Evolutionary conservation across 1,139 yeast species (phyloP), one percentile per base, ranked within the genome.

Genomic region (Pichia sp.): DNA sequence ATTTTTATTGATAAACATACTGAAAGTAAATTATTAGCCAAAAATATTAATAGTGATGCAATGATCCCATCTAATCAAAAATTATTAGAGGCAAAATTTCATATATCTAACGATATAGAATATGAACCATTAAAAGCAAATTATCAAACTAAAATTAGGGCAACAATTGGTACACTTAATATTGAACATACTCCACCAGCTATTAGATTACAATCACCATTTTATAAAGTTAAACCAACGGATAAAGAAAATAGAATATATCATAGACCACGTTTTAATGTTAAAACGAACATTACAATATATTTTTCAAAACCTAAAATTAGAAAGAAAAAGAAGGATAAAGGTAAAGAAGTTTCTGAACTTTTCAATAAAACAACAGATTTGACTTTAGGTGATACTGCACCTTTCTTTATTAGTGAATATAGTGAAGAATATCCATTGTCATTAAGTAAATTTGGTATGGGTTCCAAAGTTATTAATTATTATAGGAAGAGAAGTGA

Each of bases 181-280:
- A 89, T 94, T 50, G 98, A 94, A 57, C 98, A 94, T 63, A 79
- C 97, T 0, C 74, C 81, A 57, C 96, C 96, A 3, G 97, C 98
- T 0, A 63, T 81, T 34, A 71, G 95, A 43, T 69, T 94, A 41
- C 98, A 94, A 65, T 76, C 90, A 0, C 99, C 99, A 6, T 90
- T 80, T 63, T 94, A 89, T 65, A 87, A 84, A 60, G 97, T 90
- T 28, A 78, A 73, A 51, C 68, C 89, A 35, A 69, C 83, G 4
- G 80, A 80, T 54, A 74, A 76, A 6, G 87, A 86, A 55, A 72
- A 85, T 40, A 74, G 98, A 47, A 74, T 80, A 30, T 86, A 84
- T 69, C 97, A 92, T 58, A 74, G 96, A 51, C 85, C 92, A 0
- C 71, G 73, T 43, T 87, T 92, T 61, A 70, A 71, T 41, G 80